phyloP scores from a whole-genome alignment of 2,329 filamentous ascomycete genomes.

The Fusarium abutilonis region DNA sequence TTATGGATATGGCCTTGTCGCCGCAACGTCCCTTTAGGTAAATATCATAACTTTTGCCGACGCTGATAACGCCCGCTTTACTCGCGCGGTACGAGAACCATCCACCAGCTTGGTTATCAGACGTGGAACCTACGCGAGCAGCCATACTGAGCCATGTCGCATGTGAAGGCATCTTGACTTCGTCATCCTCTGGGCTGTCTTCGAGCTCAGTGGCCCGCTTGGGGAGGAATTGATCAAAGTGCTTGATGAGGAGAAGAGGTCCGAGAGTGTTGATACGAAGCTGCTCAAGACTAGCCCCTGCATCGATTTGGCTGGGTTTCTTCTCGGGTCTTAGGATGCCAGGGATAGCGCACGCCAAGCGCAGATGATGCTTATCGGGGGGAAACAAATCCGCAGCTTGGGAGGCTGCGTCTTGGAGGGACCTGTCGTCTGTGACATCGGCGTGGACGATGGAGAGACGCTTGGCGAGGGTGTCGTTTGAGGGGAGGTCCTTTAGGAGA shows the following conservation, averaged over 20 bases:
- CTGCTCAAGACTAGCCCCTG: constrained; percentile 69
- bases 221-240: constrained; percentile 76
- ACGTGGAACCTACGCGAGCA: constrained; percentile 78
- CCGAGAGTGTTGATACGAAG: constrained; percentile 79
- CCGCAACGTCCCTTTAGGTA: constrained; percentile 67
- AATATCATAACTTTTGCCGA: constrained; percentile 77
- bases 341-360: constrained; percentile 74
- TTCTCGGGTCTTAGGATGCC: constrained; percentile 80
- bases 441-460: constrained; percentile 54
- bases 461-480: constrained; percentile 37
- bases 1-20: constrained; percentile 72
- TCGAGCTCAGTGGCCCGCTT: constrained; percentile 59
- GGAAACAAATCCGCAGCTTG: constrained; percentile 64
- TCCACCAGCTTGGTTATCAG: constrained; percentile 77
- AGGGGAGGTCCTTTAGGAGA: constrained; percentile 47
- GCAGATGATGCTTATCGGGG: constrained; percentile 64
- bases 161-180: constrained; percentile 56
- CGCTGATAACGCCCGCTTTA: constrained; percentile 77
- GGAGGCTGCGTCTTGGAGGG: constrained; percentile 66
- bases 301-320: constrained; percentile 71
- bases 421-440: constrained; percentile 68
- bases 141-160: constrained; percentile 80
- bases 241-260: constrained; percentile 79
- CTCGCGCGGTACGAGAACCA: constrained; percentile 85
- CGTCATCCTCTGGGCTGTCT: constrained; percentile 32